Percentiles rank a stretch among this genome's conserved stretches.
These are phyloP conservation scores for Plasmodium ovale DNA, from an alignment of 169 alveolate genomes.

Conservation along the genomic window DNA sequence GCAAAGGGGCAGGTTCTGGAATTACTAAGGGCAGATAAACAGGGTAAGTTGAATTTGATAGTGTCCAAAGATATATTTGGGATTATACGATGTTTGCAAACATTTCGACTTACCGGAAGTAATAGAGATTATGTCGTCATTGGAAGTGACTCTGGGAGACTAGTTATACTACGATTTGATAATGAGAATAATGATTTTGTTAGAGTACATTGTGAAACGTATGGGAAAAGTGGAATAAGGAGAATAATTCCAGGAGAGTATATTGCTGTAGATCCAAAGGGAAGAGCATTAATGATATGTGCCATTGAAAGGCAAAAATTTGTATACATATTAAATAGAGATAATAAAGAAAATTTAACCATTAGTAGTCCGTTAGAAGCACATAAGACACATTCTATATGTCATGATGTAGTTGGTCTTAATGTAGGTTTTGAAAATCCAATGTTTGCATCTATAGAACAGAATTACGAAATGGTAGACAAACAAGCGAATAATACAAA, in stretches of 20 bases:
- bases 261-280: conserved; percentile 99
- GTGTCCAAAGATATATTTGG: conserved; percentile 95
- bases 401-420: conserved; percentile 94
- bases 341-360: conserved; percentile 93
- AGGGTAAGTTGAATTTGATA: conserved; percentile 93
- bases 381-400: conserved; percentile 94
- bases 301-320: conserved; percentile 99
- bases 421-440: conserved; percentile 98
- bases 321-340: conserved; percentile 97
- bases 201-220: conserved; percentile 97
- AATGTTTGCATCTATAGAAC: conserved; percentile 97
- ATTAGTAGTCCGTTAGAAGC: conserved; percentile 98
- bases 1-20: conserved; percentile 96
- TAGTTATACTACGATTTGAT: conserved; percentile 94
- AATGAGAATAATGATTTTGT: conserved; percentile 90
- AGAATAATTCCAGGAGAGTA: conserved; percentile 98
- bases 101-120: conserved; percentile 95
- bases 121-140: conserved; percentile 94
- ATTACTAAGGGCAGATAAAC: conserved; percentile 94
- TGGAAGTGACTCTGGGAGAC: conserved; percentile 98
- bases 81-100: conserved; percentile 93
- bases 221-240: conserved; percentile 97
- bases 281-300: conserved; percentile 98
- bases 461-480: conserved; percentile 90
- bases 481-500: conserved; percentile 86